phyloP scores from a whole-genome alignment of 1,284 basidiomycete species.

The Heliocybe sulcata region DNA sequence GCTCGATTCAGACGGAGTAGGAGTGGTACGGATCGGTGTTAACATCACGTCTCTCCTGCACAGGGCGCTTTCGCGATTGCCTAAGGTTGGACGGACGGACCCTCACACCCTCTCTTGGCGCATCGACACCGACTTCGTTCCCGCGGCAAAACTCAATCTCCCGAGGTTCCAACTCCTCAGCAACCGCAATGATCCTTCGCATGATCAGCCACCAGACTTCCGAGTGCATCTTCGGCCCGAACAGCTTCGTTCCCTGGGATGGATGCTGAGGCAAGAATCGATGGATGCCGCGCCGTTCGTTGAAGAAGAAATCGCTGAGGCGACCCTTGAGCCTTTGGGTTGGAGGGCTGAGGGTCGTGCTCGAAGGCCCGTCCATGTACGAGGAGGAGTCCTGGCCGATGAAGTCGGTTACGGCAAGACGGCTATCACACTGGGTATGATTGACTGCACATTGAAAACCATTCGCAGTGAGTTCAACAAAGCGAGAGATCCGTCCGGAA shows the following conservation, averaged over 20 bases:
- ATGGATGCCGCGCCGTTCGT: conserved; percentile 65
- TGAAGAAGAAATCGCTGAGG: conserved; percentile 94
- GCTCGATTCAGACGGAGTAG: conserved; percentile 55
- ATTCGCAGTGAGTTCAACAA: conserved; percentile 51
- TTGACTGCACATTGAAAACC: conserved; percentile 58
- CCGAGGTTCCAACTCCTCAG: conserved; percentile 67
- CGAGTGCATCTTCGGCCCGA: conserved; percentile 70
- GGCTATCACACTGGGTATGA: conserved; percentile 86
- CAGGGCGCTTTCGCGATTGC: conserved; percentile 79
- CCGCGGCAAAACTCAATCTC: conserved; percentile 52
- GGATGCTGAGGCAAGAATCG: conserved; percentile 87
- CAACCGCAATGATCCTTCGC: conserved; percentile 73
- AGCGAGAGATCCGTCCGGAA: conserved; percentile 51
- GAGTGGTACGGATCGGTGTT: conserved; percentile 78
- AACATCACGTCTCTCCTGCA: conserved; percentile 87
- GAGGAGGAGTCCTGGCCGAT: conserved; percentile 92
- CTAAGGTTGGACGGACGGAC: conserved; percentile 44
- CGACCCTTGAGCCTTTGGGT: conserved; percentile 75
- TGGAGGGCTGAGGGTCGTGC: conserved; percentile 94
- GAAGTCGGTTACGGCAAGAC: conserved; percentile 98
- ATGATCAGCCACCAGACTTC: conserved; percentile 78
- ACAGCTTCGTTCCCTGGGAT: conserved; percentile 84
- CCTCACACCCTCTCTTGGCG: conserved; percentile 67
- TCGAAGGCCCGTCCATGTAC: conserved; percentile 65
- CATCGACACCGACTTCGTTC: conserved; percentile 71